Percentiles rank a stretch among this genome's conserved stretches.
Conservation (phyloP, 805 yeast genomes). For the Maudiozyma saulgeensis region DNA sequence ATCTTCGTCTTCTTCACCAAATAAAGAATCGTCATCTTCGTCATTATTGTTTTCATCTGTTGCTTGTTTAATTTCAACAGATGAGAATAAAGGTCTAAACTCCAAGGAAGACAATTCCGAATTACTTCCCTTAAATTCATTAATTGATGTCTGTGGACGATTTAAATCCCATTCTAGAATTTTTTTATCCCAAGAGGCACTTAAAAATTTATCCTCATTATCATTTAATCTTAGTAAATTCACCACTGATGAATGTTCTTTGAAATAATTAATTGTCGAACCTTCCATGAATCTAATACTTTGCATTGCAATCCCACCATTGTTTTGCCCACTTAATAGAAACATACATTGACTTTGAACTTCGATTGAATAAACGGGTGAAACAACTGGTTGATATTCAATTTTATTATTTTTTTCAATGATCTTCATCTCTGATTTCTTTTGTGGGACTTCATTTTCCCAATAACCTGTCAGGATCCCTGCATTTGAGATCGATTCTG, state of each 20-base stretch:
- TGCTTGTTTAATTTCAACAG: conserved; percentile 32
- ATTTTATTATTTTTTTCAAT: conserved; percentile 20
- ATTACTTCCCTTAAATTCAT: conserved; percentile 44
- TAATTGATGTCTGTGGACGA: conserved; percentile 49
- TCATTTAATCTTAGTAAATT: conserved; percentile 58
- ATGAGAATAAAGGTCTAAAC: conserved; percentile 50
- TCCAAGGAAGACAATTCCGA: conserved; percentile 77
- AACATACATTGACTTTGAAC: conserved; percentile 77
- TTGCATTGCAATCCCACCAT: conserved; percentile 83
- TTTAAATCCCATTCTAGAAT: conserved; percentile 74
- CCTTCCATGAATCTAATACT: conserved; percentile 81
- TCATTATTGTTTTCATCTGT: conserved; percentile 13
- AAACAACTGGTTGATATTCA: conserved; percentile 46
- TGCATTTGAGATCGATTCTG: conserved; percentile 75
- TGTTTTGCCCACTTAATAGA: conserved; percentile 69
- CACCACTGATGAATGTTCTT: conserved; percentile 58
- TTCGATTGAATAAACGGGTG: conserved; percentile 83
- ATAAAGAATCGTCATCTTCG: conserved; percentile 39
- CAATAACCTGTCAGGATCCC: conserved; percentile 81
- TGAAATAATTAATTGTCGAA: conserved; percentile 62
- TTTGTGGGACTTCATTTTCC: conserved; percentile 90
- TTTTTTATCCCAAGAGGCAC: conserved; percentile 87
- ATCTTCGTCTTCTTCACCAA: conserved; percentile 48
- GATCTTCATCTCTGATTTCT: conserved; percentile 31
- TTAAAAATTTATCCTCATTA: conserved; percentile 52